Base-by-base conservation (phyloP, 1,284 basidiomycete genomes). In the Porodaedalea pini region DNA sequence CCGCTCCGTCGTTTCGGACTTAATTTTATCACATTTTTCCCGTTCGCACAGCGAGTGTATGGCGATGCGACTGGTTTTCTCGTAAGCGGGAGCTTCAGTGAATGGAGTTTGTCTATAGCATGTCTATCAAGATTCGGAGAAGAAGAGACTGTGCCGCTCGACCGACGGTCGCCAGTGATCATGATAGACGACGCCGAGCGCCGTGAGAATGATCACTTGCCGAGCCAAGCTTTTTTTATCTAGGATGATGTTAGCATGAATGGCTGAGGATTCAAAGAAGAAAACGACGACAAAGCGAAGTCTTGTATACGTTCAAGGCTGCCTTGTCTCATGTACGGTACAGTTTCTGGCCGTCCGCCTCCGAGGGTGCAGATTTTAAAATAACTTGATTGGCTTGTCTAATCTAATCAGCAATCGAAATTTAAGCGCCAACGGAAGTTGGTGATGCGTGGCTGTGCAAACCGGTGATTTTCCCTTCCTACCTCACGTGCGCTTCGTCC, bases 1-100 rank as follows among this genome's bases (percentile, higher is more conserved):
- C 25, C 45, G 23, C 17, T 44, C n/a, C n/a, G 25, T 1, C 45
- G 25, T 47, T 47, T 47, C 45, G 45, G 45, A 47, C 45, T 47
- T 31, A 31, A 31, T 31, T 32, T 1, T 47, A 13, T 47, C 25
- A 2, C 7, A 31, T 11, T 15, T n/a, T n/a, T 15, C 10, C 25
- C 11, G 44, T 29, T 25, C 11, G n/a, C 11, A 21, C 25, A 45
- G 25, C 21, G 25, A 45, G 8, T 25, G 43, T 45, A 47, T 15
- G 25, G 45, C 21, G 45, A n/a, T 29, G n/a, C 25, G 13, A 10
- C 31, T 31, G 23, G 31, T 17, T 17, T 27, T 27, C 1, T n/a
- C 7, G 15, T n/a, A 29, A 19, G 27, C 6, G 19, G 44, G n/a
- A n/a, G n/a, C 44, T 21, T 45, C 21, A 45, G 25, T 45, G 40